Base-by-base conservation (phyloP, 192 early-diverging fungal species). In the Entomortierella lignicola region DNA sequence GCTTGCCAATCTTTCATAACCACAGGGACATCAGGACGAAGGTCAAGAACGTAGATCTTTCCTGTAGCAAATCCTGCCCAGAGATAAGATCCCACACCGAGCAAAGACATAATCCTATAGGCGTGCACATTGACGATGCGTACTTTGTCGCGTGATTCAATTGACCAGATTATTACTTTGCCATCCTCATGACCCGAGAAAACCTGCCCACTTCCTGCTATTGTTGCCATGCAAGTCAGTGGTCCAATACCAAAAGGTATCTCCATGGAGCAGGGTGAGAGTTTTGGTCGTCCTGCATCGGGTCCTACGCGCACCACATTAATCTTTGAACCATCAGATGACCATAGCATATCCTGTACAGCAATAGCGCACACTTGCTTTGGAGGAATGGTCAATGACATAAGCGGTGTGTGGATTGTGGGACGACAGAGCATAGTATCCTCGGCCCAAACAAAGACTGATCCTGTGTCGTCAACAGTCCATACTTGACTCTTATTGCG, bases 1-100 rank as follows among this genome's bases (percentile, higher is more conserved):
- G 89, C 93, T 53, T 83, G 69, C 87, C 93, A 94, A 47, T 90
- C 87, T 52, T 92, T 91, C 29, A 92, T 66, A 6, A 88, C 88
- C 7, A 68, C 79, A 74, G 85, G 91, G 30, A 81, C 57, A 56
- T 88, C 85, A 2, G 85, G 75, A 20, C 83, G 72, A 0, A 84
- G 80, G 72, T 96, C 92, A 37, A 90, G 92, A 11, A 96, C 84
- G 48, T 87, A 85, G 34, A 95, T 90, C 81, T 90, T 93, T 23
- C 94, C 94, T 41, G 91, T 94, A 11, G 86, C 84, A 61, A 87
- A 91, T 6, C 94, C 94, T 25, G 84, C 87, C 94, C 94, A 96
- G 13, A 94, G 66, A 71, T 82, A 80, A n/a, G 90, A 86, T 10
- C 85, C 89, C 0, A 94, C 86, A n/a, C 84, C 81, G 10, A 87